Base-by-base conservation (phyloP, 495 filamentous ascomycete genomes). In the Penicillium arizonense region DNA sequence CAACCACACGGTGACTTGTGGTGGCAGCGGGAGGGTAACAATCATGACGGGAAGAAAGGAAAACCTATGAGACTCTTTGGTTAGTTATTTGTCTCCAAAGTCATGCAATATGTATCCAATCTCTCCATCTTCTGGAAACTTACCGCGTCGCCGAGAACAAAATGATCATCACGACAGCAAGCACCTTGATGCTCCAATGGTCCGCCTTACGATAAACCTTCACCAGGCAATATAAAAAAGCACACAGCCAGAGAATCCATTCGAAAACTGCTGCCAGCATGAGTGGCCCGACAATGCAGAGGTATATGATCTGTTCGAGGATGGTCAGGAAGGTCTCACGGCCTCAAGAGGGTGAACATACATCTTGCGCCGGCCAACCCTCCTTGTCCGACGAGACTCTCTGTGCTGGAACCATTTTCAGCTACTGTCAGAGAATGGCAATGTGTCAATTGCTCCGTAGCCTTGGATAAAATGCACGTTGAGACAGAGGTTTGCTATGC, bases 21-120 rank as follows among this genome's bases (percentile, higher is more conserved):
- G 59, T 6, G 94, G 94, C 9, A 97, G 76, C 1, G 94, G 94
- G 23, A 98, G 81, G 0, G 92, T 98, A 26, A 97, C 91, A 26
- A 97, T 62, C 91, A 98, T 96, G 53, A 97, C 85, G 0, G 93
- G 92, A 13, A 97, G 76, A 69, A 96, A 98, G 35, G 93, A 88
- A 49, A 77, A 80, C 62, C 92, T 97, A 58, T 35, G 18, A 49
- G 38, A 38, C 26, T 13, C 16, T 45, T 33, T 13, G 55, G 28
- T 18, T 36, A 50, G 45, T 5, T 30, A 1, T 30, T 30, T 30
- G 4, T 8, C 7, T 30, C 28, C 4, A 30, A 10, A 30, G 28
- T 5, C 2, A 30, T 30, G 8, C 23, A 4, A 10, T 30, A 2
- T 30, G 5, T 30, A 30, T 30, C 28, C 6, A 2, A 30, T 7